phyloP scores from a whole-genome alignment of 2,329 filamentous ascomycete genomes.

The Cladophialophora yegresii region DNA sequence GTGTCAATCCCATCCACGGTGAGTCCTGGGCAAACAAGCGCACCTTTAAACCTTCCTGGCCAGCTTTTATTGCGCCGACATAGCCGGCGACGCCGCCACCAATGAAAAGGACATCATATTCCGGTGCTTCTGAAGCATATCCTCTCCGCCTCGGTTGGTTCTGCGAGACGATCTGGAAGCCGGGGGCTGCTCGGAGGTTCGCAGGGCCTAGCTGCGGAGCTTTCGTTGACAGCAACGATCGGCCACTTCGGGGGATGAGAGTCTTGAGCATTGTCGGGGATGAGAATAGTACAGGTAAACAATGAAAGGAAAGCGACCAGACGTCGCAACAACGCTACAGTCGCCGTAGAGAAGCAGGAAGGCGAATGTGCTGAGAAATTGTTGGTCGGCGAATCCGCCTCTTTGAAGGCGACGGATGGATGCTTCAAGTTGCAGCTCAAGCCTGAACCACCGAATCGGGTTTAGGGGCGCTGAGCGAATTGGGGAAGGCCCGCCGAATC shows the following conservation, averaged over 20 bases:
- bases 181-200: conserved; percentile 35
- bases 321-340: conserved; percentile 21
- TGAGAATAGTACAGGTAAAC: not conserved
- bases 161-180: conserved; percentile 35
- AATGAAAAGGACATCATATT: conserved; percentile 97
- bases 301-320: conserved; percentile 27
- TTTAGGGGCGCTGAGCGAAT: conserved; percentile 17
- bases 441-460: conserved; percentile 3
- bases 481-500: not conserved
- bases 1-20: conserved; percentile 21
- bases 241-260: conserved; percentile 29
- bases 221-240: conserved; percentile 34
- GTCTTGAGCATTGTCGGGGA: conserved; percentile 34
- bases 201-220: conserved; percentile 35
- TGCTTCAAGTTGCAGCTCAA: conserved; percentile 14
- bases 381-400: conserved; percentile 6
- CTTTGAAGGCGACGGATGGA: conserved; percentile 2
- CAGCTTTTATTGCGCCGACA: conserved; percentile 98
- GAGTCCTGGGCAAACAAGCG: conserved; percentile 28
- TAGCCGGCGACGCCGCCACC: conserved; percentile 98
- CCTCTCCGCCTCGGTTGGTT: conserved; percentile 31
- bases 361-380: conserved; percentile 28
- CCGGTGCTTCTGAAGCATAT: conserved; percentile 59
- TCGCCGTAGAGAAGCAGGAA: conserved; percentile 17
- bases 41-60: conserved; percentile 95